These are phyloP conservation scores for Fomitopsis pulvina DNA, from an alignment of 768 basidiomycete species.

Conservation along the genomic window DNA sequence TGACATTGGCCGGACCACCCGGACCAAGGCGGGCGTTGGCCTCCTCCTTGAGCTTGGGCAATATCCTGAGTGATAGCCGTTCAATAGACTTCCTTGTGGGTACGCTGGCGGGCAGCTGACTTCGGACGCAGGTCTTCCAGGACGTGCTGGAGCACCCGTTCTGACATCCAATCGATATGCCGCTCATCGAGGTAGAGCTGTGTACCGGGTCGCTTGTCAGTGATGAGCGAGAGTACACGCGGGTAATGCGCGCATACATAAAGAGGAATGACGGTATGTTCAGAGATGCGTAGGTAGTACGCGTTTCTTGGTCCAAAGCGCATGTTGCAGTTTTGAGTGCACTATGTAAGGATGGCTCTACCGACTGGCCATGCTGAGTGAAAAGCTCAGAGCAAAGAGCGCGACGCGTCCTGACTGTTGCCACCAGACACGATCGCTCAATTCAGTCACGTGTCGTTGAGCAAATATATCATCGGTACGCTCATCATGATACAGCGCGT, in stretches of 20 bases:
- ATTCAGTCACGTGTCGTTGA: no score
- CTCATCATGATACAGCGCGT: no score
- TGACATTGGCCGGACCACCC: slow-evolving; percentile 38
- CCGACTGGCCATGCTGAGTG: no score
- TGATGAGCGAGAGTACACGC: background rate
- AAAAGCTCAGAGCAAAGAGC: no score
- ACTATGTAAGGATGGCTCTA: no score
- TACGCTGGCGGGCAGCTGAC: slow-evolving; percentile 27
- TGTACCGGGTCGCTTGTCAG: background rate
- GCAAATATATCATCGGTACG: no score
- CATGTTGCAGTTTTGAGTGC: no score
- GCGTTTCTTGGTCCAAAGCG: slow-evolving; percentile 66
- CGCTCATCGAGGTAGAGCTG: slow-evolving; percentile 84
- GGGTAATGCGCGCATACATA: slow-evolving; percentile 42
- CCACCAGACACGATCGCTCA: no score
- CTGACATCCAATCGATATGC: slow-evolving; percentile 90
- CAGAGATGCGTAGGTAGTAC: slow-evolving; percentile 78
- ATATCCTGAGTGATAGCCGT: slow-evolving; percentile 40
- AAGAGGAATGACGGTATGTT: slow-evolving; percentile 66
- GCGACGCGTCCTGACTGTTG: no score
- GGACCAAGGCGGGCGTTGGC: slow-evolving; percentile 36
- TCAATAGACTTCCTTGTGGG: background rate
- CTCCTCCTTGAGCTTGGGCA: slow-evolving; percentile 62
- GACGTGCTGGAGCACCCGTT: slow-evolving; percentile 70
- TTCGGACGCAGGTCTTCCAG: slow-evolving; percentile 72